phyloP scores from a whole-genome alignment of 1,284 basidiomycete genomes.

The Pseudomicrostroma phylloplanum region DNA sequence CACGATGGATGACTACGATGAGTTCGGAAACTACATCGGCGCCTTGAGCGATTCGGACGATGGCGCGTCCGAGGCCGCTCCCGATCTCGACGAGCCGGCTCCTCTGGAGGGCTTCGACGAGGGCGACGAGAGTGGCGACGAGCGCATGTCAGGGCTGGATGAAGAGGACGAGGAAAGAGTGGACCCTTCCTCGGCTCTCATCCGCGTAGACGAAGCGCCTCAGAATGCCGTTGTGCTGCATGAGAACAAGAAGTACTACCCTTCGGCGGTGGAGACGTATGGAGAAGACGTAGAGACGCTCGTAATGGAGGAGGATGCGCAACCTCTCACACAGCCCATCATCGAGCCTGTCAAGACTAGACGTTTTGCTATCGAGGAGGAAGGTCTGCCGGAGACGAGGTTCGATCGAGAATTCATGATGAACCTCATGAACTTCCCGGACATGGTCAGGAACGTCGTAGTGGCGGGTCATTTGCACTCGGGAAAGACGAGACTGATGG shows the following conservation, averaged over 20 bases:
- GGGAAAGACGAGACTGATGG: slow-evolving; percentile 92
- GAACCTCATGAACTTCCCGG: slow-evolving; percentile 83
- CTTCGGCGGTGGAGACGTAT: slow-evolving; percentile 83
- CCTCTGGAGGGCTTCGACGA: slow-evolving; percentile 16
- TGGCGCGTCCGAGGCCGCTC: slow-evolving; percentile 13
- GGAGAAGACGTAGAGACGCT: slow-evolving; percentile 89
- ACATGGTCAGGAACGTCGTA: slow-evolving; percentile 68
- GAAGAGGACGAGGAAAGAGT: slow-evolving; percentile 39
- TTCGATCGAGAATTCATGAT: slow-evolving; percentile 68
- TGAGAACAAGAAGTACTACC: slow-evolving; percentile 98
- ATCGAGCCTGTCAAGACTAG: slow-evolving; percentile 92
- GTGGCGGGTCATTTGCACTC: slow-evolving; percentile 81
- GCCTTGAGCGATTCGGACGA: slow-evolving; percentile 44
- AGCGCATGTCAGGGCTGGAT: slow-evolving; percentile 10
- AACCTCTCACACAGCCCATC: slow-evolving; percentile 90
- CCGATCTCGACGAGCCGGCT: slow-evolving; percentile 6
- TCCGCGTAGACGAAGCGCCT: slow-evolving; percentile 46
- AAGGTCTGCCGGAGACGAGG: slow-evolving; percentile 38
- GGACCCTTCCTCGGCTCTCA: slow-evolving; percentile 42
- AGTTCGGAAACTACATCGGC: slow-evolving; percentile 51
- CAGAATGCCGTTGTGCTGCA: slow-evolving; percentile 86
- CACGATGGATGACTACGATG: slow-evolving; percentile 23
- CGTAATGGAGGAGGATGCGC: slow-evolving; percentile 96
- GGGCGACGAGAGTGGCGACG: slow-evolving; percentile 13
- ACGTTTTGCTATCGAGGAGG: slow-evolving; percentile 65